Percentiles rank a stretch among this genome's conserved stretches.
phyloP scores from a whole-genome alignment of 2,329 filamentous ascomycete genomes.

The Orbilia brochopaga region DNA sequence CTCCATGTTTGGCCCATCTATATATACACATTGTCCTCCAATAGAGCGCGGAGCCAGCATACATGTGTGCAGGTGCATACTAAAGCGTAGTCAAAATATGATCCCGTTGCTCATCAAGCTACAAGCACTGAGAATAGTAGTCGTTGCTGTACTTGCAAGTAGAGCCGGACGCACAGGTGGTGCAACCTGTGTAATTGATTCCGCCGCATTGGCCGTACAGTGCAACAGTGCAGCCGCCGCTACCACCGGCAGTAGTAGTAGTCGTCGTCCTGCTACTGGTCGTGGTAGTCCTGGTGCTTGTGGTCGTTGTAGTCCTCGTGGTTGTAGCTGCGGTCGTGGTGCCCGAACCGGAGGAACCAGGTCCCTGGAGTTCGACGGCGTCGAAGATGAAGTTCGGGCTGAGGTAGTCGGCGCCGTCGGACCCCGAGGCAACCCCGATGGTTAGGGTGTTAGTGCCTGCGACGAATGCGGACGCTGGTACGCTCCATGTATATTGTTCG shows the following conservation, averaged over 20 bases:
- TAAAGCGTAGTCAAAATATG: no score
- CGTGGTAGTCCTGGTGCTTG: conserved; percentile 14
- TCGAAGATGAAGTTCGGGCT: conserved; percentile 62
- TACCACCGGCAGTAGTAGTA: conserved; percentile 9
- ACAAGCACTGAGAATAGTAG: conserved; percentile 55
- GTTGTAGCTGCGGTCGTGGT: conserved; percentile 22
- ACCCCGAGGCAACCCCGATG: conserved; percentile 67
- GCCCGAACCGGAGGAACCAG: not conserved
- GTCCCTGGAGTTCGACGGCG: conserved; percentile 46
- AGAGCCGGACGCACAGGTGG: conserved; percentile 51
- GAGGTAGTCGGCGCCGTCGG: conserved; percentile 64
- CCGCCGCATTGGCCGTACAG: conserved; percentile 55
- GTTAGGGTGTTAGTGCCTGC: conserved; percentile 70
- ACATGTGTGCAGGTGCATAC: not conserved
- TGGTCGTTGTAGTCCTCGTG: conserved; percentile 8
- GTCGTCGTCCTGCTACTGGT: conserved; percentile 7
- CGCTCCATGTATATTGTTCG: conserved; percentile 69
- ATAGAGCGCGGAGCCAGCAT: no score
- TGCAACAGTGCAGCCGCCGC: conserved; percentile 16
- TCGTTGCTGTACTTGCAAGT: conserved; percentile 52
- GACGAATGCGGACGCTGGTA: conserved; percentile 67
- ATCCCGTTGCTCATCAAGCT: not conserved
- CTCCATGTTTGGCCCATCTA: no score
- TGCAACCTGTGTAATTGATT: conserved; percentile 50
- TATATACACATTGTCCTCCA: not conserved